A percentile compares a stretch with the other conserved stretches of the same genome.
Evolutionary conservation across 495 filamentous ascomycete species (phyloP).

Genomic region (Penicillium manginii): DNA sequence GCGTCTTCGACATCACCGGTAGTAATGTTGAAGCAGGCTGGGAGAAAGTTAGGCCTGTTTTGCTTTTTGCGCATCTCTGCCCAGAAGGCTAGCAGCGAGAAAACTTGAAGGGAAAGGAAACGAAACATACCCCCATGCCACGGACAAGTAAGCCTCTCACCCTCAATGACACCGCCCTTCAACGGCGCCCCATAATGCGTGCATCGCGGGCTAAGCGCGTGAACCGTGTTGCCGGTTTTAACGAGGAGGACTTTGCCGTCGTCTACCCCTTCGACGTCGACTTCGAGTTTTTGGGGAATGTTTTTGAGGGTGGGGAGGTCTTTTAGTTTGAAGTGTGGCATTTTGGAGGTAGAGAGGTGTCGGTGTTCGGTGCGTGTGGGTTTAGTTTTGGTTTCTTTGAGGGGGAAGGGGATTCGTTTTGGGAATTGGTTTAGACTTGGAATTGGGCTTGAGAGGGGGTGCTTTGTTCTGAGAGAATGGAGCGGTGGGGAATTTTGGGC

Average conservation of each 20-base stretch:
- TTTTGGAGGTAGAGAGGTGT: slow-evolving; percentile 26
- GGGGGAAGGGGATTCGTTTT: not conserved
- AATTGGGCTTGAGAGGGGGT: too few species aligned
- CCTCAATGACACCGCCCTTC: slow-evolving; percentile 78
- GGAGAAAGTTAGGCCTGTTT: not conserved
- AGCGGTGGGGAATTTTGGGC: too few species aligned
- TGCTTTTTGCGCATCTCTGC: too few species aligned
- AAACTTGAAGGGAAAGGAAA: not conserved
- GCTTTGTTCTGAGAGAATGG: too few species aligned
- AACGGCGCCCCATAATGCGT: slow-evolving; percentile 95
- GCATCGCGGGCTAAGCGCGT: slow-evolving; percentile 84
- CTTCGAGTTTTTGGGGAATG: slow-evolving; percentile 82
- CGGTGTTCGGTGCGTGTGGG: not conserved
- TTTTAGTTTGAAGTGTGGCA: slow-evolving; percentile 84
- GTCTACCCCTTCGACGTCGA: slow-evolving; percentile 84
- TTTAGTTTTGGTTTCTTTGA: not conserved
- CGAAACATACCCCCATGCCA: slow-evolving; percentile 83
- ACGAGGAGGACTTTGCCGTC: slow-evolving; percentile 84
- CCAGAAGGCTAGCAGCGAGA: not conserved
- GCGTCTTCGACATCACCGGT: slow-evolving; percentile 97
- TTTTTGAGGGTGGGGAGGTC: slow-evolving; percentile 66
- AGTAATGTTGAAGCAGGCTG: slow-evolving; percentile 86
- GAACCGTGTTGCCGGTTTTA: slow-evolving; percentile 66
- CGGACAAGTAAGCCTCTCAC: slow-evolving; percentile 86
- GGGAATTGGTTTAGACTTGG: not conserved